Conservation (phyloP, 2,329 filamentous ascomycete genomes). For the Alternaria sp. region DNA sequence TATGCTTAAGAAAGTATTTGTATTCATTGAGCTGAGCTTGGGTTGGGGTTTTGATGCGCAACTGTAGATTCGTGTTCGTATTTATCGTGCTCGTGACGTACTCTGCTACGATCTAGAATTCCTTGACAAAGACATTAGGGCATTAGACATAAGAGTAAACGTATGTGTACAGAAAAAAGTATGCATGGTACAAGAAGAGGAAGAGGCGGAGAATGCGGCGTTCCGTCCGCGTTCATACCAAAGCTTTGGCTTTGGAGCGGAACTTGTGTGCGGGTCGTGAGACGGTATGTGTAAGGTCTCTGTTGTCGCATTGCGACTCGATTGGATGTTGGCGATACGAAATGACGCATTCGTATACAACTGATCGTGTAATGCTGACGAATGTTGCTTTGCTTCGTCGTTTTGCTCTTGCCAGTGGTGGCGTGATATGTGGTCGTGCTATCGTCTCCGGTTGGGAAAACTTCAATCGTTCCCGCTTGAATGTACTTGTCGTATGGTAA, state of each 20-base stretch:
- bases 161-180: background rate
- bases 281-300: background rate
- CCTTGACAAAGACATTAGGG: background rate
- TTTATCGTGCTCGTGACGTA: background rate
- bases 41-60: background rate
- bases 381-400: background rate
- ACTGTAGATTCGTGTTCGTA: background rate
- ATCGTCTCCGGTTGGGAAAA: background rate
- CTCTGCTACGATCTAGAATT: background rate
- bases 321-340: background rate
- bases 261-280: background rate
- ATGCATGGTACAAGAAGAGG: background rate
- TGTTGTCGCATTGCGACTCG: background rate
- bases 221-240: background rate
- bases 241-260: background rate
- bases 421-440: background rate
- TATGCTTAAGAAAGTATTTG: background rate
- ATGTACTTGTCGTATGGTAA: conserved; percentile 22
- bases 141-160: background rate
- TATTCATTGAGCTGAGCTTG: background rate
- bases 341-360: background rate
- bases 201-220: background rate
- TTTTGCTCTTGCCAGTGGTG: background rate
- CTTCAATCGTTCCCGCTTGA: background rate
- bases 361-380: background rate